These are phyloP conservation scores for Crepidotus variabilis DNA, from an alignment of 768 basidiomycete species.

Conservation along the genomic window DNA sequence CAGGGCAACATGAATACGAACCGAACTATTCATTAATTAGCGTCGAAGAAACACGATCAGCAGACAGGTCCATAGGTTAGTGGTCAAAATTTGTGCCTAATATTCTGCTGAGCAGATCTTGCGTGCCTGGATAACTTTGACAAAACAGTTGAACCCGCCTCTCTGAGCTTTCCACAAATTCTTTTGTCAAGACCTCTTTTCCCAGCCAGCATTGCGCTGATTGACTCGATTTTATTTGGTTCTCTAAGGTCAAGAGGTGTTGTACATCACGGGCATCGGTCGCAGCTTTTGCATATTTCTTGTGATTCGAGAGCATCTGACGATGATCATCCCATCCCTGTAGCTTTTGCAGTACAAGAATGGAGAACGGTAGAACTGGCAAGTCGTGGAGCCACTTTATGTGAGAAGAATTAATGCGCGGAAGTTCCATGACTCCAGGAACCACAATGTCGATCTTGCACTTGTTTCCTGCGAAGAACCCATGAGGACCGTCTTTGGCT, in stretches of 20 bases:
- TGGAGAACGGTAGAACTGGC: conserved; percentile 1
- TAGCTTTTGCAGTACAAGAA: conserved; percentile 5
- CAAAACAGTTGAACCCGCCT: background rate
- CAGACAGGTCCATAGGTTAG: too few species aligned
- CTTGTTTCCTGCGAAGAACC: conserved; percentile 2
- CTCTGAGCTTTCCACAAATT: background rate
- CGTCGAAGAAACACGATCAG: too few species aligned
- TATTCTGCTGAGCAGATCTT: too few species aligned
- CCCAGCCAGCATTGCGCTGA: background rate
- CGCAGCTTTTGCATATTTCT: background rate
- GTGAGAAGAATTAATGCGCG: background rate
- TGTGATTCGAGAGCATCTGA: background rate
- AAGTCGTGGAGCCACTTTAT: background rate
- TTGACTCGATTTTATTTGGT: background rate
- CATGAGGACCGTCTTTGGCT: background rate
- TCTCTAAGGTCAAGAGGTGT: background rate
- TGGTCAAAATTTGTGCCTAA: too few species aligned
- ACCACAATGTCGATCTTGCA: conserved; percentile 2
- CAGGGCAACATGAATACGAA: too few species aligned
- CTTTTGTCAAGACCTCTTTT: background rate
- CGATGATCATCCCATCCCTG: conserved; percentile 5
- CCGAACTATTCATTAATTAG: too few species aligned
- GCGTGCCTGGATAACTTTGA: too few species aligned
- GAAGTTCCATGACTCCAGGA: conserved; percentile 1
- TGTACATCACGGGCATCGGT: background rate